phyloP scores from a whole-genome alignment of 2,329 filamentous ascomycete species.

The Macrophomina tecta region DNA sequence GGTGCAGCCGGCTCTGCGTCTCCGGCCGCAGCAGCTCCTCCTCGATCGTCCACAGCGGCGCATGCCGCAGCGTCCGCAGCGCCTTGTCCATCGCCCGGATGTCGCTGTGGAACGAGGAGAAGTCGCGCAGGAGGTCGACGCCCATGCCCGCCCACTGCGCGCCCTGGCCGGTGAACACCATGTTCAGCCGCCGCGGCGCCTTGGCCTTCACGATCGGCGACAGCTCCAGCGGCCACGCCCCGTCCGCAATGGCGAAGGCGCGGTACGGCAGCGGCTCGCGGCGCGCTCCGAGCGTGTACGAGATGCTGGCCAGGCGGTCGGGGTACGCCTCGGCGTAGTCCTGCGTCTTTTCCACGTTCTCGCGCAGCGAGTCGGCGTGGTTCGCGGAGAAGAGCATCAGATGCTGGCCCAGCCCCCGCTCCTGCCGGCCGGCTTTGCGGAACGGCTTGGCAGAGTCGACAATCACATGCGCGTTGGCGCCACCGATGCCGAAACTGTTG shows the following conservation, averaged over 20 bases:
- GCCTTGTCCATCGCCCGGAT: neutral
- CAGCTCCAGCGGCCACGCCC: neutral
- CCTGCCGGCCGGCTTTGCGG: neutral
- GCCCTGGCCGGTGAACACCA: constrained; percentile 29
- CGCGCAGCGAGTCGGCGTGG: constrained; percentile 29
- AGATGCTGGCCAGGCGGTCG: constrained; percentile 24
- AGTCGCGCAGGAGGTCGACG: neutral
- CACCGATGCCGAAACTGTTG: constrained; percentile 29
- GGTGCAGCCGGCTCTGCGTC: neutral
- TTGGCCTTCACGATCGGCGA: constrained; percentile 1
- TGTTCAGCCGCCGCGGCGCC: constrained; percentile 5
- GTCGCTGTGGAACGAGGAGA: neutral
- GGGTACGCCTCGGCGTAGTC: constrained; percentile 8
- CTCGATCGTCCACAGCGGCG: constrained; percentile 2
- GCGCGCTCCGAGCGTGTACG: constrained; percentile 32
- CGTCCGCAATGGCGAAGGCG: constrained; percentile 18
- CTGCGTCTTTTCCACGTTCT: constrained; percentile 1
- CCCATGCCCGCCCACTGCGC: constrained; percentile 18
- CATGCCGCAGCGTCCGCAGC: neutral
- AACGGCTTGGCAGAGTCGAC: neutral
- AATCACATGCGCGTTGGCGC: constrained; percentile 28
- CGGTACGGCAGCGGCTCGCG: constrained; percentile 31
- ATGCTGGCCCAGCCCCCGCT: constrained; percentile 12
- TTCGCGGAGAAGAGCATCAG: constrained; percentile 34
- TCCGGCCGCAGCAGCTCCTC: constrained; percentile 26